Conservation (phyloP, 306 rosid genomes). For the Oemleria cerasiformis region DNA sequence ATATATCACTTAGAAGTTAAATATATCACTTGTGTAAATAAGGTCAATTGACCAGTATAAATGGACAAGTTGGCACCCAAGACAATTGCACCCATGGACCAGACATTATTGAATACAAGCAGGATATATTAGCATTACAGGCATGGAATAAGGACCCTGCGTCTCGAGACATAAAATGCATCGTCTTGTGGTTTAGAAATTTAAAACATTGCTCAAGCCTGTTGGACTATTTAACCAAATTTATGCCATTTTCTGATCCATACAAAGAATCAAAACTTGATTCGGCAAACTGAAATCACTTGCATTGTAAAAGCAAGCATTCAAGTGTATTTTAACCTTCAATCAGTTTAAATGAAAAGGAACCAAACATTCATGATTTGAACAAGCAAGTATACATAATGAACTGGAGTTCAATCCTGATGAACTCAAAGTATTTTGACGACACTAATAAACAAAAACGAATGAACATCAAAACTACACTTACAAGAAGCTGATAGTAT, state of each 20-base stretch:
- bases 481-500: conserved; percentile 81
- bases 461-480: conserved; percentile 19
- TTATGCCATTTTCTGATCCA: background rate
- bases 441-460: background rate
- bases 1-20: no score
- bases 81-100: no score
- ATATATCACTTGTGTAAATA: no score
- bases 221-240: background rate
- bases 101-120: no score
- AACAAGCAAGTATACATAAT: background rate
- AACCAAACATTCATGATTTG: background rate
- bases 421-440: conserved; percentile 5
- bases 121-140: no score
- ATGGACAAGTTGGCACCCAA: no score
- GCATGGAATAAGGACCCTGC: no score
- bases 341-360: background rate
- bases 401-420: background rate
- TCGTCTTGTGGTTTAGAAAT: no score
- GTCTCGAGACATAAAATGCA: no score
- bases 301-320: background rate
- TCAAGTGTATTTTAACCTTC: background rate
- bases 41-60: no score
- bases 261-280: background rate
- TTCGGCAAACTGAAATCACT: background rate
- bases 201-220: no score